phyloP scores from a whole-genome alignment of 768 basidiomycete genomes.

The Phlebiopsis flavidoalba region DNA sequence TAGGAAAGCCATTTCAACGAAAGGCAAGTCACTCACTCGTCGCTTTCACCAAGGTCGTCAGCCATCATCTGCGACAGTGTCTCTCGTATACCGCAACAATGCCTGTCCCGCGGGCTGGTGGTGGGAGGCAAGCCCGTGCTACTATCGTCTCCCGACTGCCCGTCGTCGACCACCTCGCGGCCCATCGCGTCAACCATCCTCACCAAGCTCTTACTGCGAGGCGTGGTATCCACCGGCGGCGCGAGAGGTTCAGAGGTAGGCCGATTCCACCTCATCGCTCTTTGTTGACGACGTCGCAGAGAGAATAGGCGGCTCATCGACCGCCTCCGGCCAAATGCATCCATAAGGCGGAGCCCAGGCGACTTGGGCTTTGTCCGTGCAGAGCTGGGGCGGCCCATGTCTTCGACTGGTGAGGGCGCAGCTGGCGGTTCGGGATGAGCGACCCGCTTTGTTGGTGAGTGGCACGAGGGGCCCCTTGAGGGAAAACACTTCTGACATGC shows the following conservation, averaged over 20 bases:
- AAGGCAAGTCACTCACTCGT: conserved; percentile 39
- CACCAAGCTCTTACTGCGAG: conserved; percentile 37
- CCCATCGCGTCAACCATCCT: conserved; percentile 72
- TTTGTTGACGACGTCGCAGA: not conserved
- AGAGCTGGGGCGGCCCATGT: not conserved
- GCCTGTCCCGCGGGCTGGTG: conserved; percentile 47
- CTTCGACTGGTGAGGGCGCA: too few species aligned
- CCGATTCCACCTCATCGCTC: conserved; percentile 14
- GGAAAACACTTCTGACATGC: conserved; percentile 13
- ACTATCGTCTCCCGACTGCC: conserved; percentile 17
- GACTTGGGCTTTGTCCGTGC: conserved; percentile 39
- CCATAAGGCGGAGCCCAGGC: conserved; percentile 55
- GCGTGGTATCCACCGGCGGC: conserved; percentile 5
- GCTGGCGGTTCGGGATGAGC: not conserved
- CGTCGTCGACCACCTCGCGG: conserved; percentile 41
- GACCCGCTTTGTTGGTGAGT: not conserved
- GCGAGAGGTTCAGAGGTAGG: not conserved
- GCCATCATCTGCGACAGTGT: conserved; percentile 56
- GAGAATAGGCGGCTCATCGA: conserved; percentile 2
- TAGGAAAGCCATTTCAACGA: conserved; percentile 10
- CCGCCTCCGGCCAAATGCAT: conserved; percentile 59
- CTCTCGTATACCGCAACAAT: conserved; percentile 49
- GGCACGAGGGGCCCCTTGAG: conserved; percentile 3
- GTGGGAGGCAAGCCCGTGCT: conserved; percentile 20
- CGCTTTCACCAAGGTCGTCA: conserved; percentile 50